These are phyloP conservation scores for Kodamaea neixiangensis DNA, from an alignment of 805 yeast genomes.

Conservation along the genomic window DNA sequence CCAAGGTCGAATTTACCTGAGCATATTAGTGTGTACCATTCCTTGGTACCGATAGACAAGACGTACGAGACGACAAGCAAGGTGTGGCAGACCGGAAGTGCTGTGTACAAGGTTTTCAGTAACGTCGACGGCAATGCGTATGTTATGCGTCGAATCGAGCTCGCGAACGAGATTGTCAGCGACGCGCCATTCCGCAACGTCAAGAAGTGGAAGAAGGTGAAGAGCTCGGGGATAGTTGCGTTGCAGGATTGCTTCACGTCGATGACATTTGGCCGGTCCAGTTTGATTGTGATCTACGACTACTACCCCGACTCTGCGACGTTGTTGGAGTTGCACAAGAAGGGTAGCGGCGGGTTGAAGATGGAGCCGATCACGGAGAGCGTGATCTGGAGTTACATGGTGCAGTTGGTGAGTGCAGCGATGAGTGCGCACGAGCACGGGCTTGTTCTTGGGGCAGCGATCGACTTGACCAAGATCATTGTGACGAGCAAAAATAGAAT, in stretches of 20 bases:
- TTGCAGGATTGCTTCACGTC: constrained; percentile 84
- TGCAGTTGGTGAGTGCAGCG: constrained; percentile 74
- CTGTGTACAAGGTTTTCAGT: constrained; percentile 78
- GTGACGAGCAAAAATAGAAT: constrained; percentile 72
- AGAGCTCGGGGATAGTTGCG: constrained; percentile 55
- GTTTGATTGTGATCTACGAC: constrained; percentile 79
- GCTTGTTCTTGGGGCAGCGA: constrained; percentile 58
- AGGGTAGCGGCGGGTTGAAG: constrained; percentile 29
- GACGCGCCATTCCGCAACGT: constrained; percentile 62
- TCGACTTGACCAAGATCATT: constrained; percentile 69
- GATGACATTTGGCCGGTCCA: constrained; percentile 68
- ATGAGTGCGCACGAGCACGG: constrained; percentile 64
- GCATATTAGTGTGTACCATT: constrained; percentile 67
- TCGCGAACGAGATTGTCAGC: constrained; percentile 35
- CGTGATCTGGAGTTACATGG: constrained; percentile 70
- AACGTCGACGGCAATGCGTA: constrained; percentile 77
- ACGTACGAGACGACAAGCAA: constrained; percentile 31
- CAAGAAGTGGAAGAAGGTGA: constrained; percentile 64
- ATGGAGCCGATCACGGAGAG: constrained; percentile 61
- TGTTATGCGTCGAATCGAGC: constrained; percentile 72
- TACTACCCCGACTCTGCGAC: constrained; percentile 79
- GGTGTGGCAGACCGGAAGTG: constrained; percentile 55
- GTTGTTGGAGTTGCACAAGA: constrained; percentile 64
- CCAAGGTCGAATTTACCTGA: constrained; percentile 54
- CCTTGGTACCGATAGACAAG: constrained; percentile 77